These are phyloP conservation scores for Fusarium sp. DNA, from an alignment of 2,329 filamentous ascomycete species.

Conservation along the genomic window DNA sequence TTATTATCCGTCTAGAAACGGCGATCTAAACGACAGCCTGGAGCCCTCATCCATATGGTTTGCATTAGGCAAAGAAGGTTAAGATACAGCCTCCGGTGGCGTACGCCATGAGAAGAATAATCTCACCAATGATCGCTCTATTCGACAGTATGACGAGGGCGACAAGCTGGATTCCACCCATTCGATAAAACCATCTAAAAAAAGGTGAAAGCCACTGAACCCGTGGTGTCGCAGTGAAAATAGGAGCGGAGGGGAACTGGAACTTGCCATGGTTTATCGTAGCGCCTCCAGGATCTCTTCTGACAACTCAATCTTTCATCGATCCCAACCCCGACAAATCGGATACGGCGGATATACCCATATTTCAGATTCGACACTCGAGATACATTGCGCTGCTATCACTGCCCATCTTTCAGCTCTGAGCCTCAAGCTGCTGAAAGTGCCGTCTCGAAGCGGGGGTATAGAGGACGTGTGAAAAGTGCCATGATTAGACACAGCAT, in stretches of 20 bases:
- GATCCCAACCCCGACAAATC: too few species aligned
- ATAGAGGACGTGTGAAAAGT: background rate
- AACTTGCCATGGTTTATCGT: background rate
- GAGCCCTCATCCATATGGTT: background rate
- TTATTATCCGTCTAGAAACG: background rate
- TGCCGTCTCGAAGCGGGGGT: background rate
- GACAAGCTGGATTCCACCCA: background rate
- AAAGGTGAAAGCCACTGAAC: background rate
- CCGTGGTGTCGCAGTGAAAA: background rate
- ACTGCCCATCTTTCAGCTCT: background rate
- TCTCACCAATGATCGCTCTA: background rate
- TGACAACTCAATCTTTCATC: too few species aligned
- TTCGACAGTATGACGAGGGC: background rate
- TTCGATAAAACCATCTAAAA: background rate
- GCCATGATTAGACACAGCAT: background rate
- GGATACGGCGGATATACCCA: too few species aligned
- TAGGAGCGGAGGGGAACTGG: background rate
- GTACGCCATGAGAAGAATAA: background rate
- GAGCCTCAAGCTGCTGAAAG: background rate
- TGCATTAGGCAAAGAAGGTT: background rate
- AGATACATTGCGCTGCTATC: background rate
- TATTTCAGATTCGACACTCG: background rate
- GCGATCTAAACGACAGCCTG: background rate
- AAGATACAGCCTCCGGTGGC: background rate
- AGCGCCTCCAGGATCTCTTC: too few species aligned